Percentiles rank a stretch among this genome's conserved stretches.
Conservation (phyloP, 1,284 basidiomycete species). For the Puccinia brachypodii region DNA sequence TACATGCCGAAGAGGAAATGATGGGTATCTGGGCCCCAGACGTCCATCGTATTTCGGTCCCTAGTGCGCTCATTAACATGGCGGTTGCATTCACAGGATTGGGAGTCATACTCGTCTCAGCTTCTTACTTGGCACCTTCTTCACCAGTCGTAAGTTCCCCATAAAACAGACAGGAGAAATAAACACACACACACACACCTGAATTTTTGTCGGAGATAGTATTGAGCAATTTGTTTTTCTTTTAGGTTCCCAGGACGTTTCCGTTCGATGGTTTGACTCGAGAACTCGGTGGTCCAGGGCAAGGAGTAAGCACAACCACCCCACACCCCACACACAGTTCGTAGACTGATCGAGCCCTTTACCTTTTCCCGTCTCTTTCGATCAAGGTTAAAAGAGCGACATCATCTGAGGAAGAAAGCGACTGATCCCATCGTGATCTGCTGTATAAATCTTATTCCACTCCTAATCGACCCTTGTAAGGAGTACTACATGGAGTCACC, state of each 20-base stretch:
- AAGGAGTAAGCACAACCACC: neutral
- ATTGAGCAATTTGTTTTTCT: neutral
- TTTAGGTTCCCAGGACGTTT: slow-evolving; percentile 22
- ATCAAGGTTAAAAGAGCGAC: neutral
- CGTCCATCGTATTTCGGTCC: slow-evolving; percentile 28
- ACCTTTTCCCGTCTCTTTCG: neutral
- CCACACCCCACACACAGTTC: neutral
- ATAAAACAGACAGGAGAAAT: too few species aligned
- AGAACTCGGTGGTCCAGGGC: slow-evolving; percentile 22
- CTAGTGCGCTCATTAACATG: slow-evolving; percentile 2
- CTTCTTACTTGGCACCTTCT: neutral
- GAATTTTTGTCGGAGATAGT: neutral
- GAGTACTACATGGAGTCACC: too few species aligned
- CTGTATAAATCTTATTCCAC: neutral
- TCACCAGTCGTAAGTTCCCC: slow-evolving; percentile 25
- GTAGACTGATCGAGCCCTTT: neutral
- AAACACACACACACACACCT: too few species aligned
- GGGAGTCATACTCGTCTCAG: neutral
- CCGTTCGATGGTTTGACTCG: slow-evolving; percentile 17
- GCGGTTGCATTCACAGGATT: slow-evolving; percentile 20
- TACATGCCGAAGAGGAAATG: slow-evolving; percentile 45
- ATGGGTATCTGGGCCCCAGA: slow-evolving; percentile 40
- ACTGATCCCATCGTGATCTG: neutral
- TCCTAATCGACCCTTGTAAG: neutral
- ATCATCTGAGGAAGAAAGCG: neutral